These are phyloP conservation scores for Ramaria rubella DNA, from an alignment of 768 basidiomycete genomes.

Conservation along the genomic window DNA sequence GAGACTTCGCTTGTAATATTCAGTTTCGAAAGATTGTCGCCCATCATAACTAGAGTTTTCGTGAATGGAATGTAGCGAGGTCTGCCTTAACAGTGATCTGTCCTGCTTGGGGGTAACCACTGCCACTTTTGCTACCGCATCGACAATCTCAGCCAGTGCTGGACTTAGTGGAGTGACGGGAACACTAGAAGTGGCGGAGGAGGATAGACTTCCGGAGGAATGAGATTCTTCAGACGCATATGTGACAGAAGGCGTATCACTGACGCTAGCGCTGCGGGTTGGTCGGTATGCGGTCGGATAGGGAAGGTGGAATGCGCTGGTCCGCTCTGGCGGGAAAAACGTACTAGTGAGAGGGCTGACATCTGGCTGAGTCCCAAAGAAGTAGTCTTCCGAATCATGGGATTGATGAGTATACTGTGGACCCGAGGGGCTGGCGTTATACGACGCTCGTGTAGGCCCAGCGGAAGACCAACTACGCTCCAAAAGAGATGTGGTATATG, in stretches of 20 bases:
- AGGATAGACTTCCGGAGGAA: constrained; percentile 1
- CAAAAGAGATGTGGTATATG: not conserved
- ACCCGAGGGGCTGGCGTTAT: not conserved
- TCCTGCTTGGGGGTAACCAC: not conserved
- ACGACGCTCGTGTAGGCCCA: not conserved
- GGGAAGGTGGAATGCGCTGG: constrained; percentile 1
- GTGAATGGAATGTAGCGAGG: constrained; percentile 7
- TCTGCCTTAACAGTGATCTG: not conserved
- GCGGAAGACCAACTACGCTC: not conserved
- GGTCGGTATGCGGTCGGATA: constrained; percentile 2
- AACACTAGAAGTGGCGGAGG: constrained; percentile 4
- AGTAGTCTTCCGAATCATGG: constrained; percentile 3
- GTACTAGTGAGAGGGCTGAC: constrained; percentile 1
- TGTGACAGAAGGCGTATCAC: constrained; percentile 8
- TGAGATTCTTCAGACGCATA: constrained; percentile 1
- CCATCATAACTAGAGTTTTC: not conserved
- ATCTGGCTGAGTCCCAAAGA: constrained; percentile 5
- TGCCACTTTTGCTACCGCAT: constrained; percentile 8
- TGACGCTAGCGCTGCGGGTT: constrained; percentile 8
- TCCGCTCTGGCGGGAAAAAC: constrained; percentile 2
- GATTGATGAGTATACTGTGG: not conserved
- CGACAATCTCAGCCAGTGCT: constrained; percentile 8
- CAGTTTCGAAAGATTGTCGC: not conserved
- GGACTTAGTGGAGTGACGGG: constrained; percentile 7
- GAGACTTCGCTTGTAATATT: constrained; percentile 2